phyloP scores from a whole-genome alignment of 257 asterid genomes.

The Anisodus tanguticus region DNA sequence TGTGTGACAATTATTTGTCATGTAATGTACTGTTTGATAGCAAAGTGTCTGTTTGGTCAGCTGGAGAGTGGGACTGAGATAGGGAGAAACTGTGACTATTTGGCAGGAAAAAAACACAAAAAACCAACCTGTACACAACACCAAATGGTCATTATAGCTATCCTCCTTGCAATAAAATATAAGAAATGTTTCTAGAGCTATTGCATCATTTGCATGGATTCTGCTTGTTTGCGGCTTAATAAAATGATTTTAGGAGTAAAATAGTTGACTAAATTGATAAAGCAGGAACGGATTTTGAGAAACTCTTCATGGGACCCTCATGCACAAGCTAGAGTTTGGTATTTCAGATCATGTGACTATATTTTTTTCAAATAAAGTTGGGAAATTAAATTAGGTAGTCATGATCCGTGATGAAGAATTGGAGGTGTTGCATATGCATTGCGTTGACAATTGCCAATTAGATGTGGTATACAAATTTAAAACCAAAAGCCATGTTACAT shows the following conservation, averaged over 20 bases:
- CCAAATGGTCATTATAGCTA: not conserved
- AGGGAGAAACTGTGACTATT: conserved; percentile 24
- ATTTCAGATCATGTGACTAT: not conserved
- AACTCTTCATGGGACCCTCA: not conserved
- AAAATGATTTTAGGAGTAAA: not conserved
- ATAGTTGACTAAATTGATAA: conserved; percentile 18
- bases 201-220: conserved; percentile 16
- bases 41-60: conserved; percentile 39
- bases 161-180: not conserved
- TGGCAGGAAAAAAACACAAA: conserved; percentile 1
- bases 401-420: conserved; percentile 14
- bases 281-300: not conserved
- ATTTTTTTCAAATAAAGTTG: not conserved
- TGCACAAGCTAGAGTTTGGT: conserved; percentile 25
- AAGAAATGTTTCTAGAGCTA: not conserved
- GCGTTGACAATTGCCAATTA: not conserved
- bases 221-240: conserved; percentile 6
- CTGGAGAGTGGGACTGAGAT: conserved; percentile 16
- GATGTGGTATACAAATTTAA: not conserved
- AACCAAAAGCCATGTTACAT: not conserved
- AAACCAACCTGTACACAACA: conserved; percentile 3
- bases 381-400: not conserved
- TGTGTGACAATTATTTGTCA: conserved; percentile 32
- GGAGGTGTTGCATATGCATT: not conserved
- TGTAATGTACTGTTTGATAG: conserved; percentile 39